phyloP scores from a whole-genome alignment of 1,284 basidiomycete genomes.

The Cryptococcus sp. region DNA sequence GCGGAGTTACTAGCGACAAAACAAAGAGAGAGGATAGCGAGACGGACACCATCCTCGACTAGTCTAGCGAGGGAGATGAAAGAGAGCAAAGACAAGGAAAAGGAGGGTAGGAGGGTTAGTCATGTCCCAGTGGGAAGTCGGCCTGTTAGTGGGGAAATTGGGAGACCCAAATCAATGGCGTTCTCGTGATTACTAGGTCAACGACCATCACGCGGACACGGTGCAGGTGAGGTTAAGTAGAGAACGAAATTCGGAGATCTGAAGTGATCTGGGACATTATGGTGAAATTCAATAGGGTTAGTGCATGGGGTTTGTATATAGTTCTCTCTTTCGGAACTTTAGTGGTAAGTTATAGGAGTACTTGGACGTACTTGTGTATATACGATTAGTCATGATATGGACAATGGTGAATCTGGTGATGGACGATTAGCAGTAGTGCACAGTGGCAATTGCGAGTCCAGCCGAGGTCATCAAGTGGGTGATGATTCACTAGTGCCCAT shows the following conservation, averaged over 20 bases:
- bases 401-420: neutral
- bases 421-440: neutral
- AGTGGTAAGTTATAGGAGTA: too few species aligned
- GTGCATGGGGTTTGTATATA: neutral
- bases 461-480: too few species aligned
- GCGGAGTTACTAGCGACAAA: slow-evolving; percentile 61
- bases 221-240: too few species aligned
- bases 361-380: too few species aligned
- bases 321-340: neutral
- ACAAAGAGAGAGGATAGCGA: neutral
- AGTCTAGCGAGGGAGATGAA: neutral
- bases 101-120: neutral
- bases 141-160: too few species aligned
- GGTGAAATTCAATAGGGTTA: too few species aligned
- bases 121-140: neutral
- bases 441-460: too few species aligned
- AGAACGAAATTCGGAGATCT: too few species aligned
- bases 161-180: neutral
- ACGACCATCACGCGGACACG: too few species aligned
- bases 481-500: too few species aligned
- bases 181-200: neutral
- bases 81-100: neutral
- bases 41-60: neutral
- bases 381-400: neutral
- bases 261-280: too few species aligned